A percentile compares a stretch with the other conserved stretches of the same genome.
phyloP scores from a whole-genome alignment of 768 basidiomycete genomes.

The Tephrocybe sp. region DNA sequence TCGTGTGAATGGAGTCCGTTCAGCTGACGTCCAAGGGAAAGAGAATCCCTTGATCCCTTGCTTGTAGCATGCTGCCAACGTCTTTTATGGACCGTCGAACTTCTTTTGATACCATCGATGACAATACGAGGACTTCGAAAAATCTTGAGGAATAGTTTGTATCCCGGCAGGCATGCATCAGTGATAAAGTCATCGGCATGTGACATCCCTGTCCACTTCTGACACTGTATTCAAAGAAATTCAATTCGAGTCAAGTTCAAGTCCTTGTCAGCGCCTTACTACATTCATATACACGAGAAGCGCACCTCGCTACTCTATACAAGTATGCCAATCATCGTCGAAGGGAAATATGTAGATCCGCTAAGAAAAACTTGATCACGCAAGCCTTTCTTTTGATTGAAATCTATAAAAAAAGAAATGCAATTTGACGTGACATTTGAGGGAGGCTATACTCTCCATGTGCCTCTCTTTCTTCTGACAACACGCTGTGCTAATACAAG shows the following conservation, averaged over 20 bases:
- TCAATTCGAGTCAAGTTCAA: too few relatives aligned
- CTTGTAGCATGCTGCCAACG: not conserved
- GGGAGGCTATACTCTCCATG: conserved; percentile 7
- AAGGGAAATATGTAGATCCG: too few relatives aligned
- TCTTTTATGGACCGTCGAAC: not conserved
- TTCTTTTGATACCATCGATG: not conserved
- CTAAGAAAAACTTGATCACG: too few relatives aligned
- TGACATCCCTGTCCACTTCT: too few relatives aligned
- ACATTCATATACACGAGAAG: not conserved
- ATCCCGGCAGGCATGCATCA: too few relatives aligned
- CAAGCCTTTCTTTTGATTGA: not conserved
- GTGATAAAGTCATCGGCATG: too few relatives aligned
- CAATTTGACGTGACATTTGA: not conserved
- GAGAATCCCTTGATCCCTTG: not conserved
- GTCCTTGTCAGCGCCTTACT: too few relatives aligned
- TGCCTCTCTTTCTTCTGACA: conserved; percentile 13
- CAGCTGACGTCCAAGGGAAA: not conserved
- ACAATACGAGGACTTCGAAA: not conserved
- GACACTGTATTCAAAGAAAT: too few relatives aligned
- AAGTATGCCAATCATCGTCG: too few relatives aligned
- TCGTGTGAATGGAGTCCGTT: not conserved
- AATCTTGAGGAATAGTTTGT: not conserved
- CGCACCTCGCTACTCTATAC: not conserved
- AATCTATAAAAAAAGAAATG: not conserved
- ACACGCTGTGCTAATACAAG: conserved; percentile 3